Evolutionary conservation across 2,329 filamentous ascomycete genomes (phyloP).

Genomic region (Xylariaceae sp.): DNA sequence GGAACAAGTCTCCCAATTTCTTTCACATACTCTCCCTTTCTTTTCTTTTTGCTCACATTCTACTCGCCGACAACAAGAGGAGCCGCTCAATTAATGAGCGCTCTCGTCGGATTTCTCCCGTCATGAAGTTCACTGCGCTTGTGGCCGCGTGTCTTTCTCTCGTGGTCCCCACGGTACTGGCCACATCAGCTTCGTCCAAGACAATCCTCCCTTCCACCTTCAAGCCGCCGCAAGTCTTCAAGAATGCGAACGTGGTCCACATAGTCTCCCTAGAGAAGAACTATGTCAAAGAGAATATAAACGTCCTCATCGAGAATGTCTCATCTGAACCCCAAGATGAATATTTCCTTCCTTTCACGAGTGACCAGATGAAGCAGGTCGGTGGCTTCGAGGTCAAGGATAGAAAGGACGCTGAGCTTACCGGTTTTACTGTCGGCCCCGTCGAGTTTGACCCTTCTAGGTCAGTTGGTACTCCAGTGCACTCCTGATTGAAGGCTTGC

Average conservation of each 20-base stretch:
- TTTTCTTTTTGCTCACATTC: slow-evolving; percentile 1
- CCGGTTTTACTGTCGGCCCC: slow-evolving; percentile 64
- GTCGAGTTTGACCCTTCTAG: slow-evolving; percentile 62
- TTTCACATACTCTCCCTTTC: slow-evolving; percentile 5
- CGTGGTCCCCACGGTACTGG: slow-evolving; percentile 45
- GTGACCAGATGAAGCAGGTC: slow-evolving; percentile 68
- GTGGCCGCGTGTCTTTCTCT: slow-evolving; percentile 58
- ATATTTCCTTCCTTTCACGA: slow-evolving; percentile 87
- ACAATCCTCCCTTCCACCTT: slow-evolving; percentile 62
- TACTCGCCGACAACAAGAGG: slow-evolving; percentile 19
- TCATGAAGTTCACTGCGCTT: slow-evolving; percentile 48
- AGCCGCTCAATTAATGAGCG: slow-evolving; percentile 31
- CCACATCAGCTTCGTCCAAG: slow-evolving; percentile 49
- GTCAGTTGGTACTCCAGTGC: slow-evolving; percentile 32
- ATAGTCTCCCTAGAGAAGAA: slow-evolving; percentile 90
- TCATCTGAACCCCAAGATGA: slow-evolving; percentile 74
- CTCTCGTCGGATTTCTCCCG: slow-evolving; percentile 27
- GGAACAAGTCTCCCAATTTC: slow-evolving; percentile 13
- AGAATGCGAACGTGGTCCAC: slow-evolving; percentile 87
- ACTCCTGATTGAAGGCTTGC: slow-evolving; percentile 1
- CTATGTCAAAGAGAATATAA: slow-evolving; percentile 85
- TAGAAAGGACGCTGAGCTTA: slow-evolving; percentile 71
- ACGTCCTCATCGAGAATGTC: slow-evolving; percentile 89
- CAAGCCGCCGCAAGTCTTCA: slow-evolving; percentile 84
- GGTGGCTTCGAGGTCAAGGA: slow-evolving; percentile 90